phyloP scores from a whole-genome alignment of 805 yeast genomes.

The Kodamaea kaohsiungensis region DNA sequence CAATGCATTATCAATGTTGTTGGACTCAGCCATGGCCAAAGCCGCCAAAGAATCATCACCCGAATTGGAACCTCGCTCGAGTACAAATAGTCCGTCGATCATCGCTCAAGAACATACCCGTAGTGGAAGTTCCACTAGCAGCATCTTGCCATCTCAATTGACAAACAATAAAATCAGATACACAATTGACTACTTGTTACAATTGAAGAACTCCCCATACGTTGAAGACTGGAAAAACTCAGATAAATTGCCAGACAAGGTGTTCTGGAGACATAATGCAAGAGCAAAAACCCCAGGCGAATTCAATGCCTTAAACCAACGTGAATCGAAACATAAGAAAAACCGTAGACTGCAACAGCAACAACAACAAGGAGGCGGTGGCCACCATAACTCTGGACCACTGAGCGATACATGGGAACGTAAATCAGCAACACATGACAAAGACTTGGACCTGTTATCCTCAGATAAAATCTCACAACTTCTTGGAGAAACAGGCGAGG shows the following conservation, averaged over 20 bases:
- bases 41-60: constrained; percentile 48
- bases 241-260: constrained; percentile 44
- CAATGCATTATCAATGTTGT: constrained; percentile 41
- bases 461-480: constrained; percentile 35
- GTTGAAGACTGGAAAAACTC: constrained; percentile 30
- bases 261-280: constrained; percentile 48
- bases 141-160: not conserved
- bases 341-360: constrained; percentile 14
- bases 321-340: constrained; percentile 17
- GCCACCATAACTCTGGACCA: constrained; percentile 5
- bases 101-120: not conserved
- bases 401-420: constrained; percentile 34
- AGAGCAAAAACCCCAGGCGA: constrained; percentile 10
- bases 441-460: constrained; percentile 33
- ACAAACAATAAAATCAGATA: constrained; percentile 17
- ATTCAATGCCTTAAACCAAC: constrained; percentile 1
- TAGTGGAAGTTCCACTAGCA: not conserved
- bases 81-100: constrained; percentile 12
- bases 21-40: constrained; percentile 48
- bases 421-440: constrained; percentile 16
- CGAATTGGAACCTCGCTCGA: constrained; percentile 24
- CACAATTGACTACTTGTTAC: constrained; percentile 29
- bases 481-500: constrained; percentile 37
- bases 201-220: constrained; percentile 37
- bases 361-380: constrained; percentile 8